These are phyloP conservation scores for Chlorella vulgaris DNA, from an alignment of 139 green algal genomes.

Conservation along the genomic window DNA sequence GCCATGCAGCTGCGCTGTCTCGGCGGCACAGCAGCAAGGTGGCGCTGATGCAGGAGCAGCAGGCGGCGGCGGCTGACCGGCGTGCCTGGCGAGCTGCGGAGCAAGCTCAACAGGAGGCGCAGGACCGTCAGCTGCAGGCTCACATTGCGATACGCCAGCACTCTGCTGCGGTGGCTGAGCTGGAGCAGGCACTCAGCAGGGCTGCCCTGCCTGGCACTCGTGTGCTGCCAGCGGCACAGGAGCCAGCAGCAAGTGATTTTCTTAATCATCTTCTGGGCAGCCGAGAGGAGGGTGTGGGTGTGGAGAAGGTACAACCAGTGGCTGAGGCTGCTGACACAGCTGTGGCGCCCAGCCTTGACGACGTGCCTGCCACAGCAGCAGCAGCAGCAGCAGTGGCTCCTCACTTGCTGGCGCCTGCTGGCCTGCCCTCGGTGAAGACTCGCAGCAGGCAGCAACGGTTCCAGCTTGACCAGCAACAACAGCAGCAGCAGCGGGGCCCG, in stretches of 20 bases:
- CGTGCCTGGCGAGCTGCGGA: not conserved
- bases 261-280: too few species aligned
- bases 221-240: not conserved
- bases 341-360: not conserved
- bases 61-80: not conserved
- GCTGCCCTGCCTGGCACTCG: not conserved
- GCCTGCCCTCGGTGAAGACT: not conserved
- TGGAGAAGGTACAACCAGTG: too few species aligned
- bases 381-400: not conserved
- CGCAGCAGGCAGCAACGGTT: not conserved
- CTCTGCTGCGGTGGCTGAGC: constrained; percentile 19
- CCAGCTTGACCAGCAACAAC: not conserved
- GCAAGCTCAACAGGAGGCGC: constrained; percentile 12
- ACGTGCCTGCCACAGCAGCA: too few species aligned
- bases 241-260: not conserved
- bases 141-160: constrained; percentile 10
- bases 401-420: not conserved
- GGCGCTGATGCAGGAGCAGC: constrained; percentile 17
- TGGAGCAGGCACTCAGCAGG: not conserved
- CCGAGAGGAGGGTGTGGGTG: too few species aligned
- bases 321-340: not conserved
- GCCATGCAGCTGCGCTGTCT: not conserved
- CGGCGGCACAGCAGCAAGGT: constrained; percentile 7
- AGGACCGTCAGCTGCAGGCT: constrained; percentile 13
- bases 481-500: not conserved